Evolutionary conservation across 768 basidiomycete species (phyloP).

Genomic region (Pleurotus ostreatus): DNA sequence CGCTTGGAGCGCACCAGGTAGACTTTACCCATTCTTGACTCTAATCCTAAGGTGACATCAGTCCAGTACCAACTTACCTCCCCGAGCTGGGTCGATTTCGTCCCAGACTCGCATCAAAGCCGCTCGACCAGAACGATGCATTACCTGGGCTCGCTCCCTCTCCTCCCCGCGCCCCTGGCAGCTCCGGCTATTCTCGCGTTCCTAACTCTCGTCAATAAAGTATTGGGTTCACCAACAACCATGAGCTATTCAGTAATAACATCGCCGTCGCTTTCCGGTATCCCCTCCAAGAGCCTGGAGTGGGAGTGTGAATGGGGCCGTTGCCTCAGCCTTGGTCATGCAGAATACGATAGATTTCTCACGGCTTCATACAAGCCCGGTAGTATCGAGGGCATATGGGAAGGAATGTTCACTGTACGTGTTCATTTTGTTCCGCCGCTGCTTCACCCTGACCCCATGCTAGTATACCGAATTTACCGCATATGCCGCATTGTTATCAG

Average conservation of each 20-base stretch:
- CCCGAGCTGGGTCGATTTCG: constrained; percentile 57
- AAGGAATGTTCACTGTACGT: constrained; percentile 72
- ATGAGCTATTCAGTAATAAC: not conserved
- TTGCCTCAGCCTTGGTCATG: constrained; percentile 35
- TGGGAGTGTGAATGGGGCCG: constrained; percentile 75
- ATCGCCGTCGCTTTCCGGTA: constrained; percentile 16
- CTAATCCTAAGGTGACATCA: constrained; percentile 9
- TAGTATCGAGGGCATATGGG: constrained; percentile 75
- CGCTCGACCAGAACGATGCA: constrained; percentile 22
- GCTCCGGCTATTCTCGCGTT: constrained; percentile 72
- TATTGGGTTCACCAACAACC: constrained; percentile 13
- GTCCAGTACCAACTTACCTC: constrained; percentile 60
- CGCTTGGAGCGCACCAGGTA: constrained; percentile 63
- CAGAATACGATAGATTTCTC: constrained; percentile 26
- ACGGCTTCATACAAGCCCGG: constrained; percentile 55
- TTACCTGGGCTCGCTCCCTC: constrained; percentile 40
- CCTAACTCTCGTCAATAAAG: constrained; percentile 47
- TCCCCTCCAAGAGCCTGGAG: constrained; percentile 35
- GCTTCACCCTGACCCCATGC: constrained; percentile 5
- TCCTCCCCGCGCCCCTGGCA: constrained; percentile 60
- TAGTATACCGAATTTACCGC: constrained; percentile 84
- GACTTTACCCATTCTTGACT: constrained; percentile 5
- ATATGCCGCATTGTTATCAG: constrained; percentile 74
- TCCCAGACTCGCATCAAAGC: constrained; percentile 21
- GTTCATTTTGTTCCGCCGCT: not conserved